Evolutionary conservation across 2,329 filamentous ascomycete species (phyloP), one percentile per base, ranked within the genome.

Genomic region (Helotiales sp.): DNA sequence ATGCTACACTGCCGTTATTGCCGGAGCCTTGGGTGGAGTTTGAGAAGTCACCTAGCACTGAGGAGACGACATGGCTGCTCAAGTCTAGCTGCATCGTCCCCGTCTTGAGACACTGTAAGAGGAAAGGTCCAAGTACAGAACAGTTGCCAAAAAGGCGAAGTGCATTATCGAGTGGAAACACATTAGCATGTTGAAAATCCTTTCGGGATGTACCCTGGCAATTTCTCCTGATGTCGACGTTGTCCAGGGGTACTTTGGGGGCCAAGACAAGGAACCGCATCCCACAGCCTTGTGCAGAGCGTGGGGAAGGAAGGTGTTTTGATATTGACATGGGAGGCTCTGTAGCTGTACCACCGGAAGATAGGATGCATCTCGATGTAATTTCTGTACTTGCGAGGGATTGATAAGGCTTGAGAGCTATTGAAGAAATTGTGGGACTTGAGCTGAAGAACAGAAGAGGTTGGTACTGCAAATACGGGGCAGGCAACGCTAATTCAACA

Each of bases 271-370:
- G 48, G 40, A 29, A 25, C 22, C 31, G 36, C 38, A 57, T 52
- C 48, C 36, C n/a, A 24, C 36, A 57, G 54, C 48, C 48, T 52
- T 52, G 54, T 25, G 48, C 17, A 13, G 17, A 36, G 27, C 42
- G 46, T 22, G 3, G 46, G 25, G 13, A 27, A 27, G 22, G 19
- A n/a, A n/a, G n/a, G 31, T 34, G 27, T 25, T 19, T 24, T 34
- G 31, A 34, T 5, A 34, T n/a, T 12, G 31, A 34, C 31, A 34
- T 5, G 31, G 31, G 31, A 34, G 31, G 10, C 4, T 34, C 31
- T 34, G 31, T 15, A 34, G 31, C 4, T 34, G 31, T 34, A 34
- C n/a, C n/a, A n/a, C n/a, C n/a, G n/a, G n/a, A n/a, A n/a, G n/a
- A n/a, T n/a, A n/a, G n/a, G n/a, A n/a, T n/a, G 31, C 10, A 5